These are phyloP conservation scores for Turritis glabra DNA, from an alignment of 345 rosid species.

Conservation along the genomic window DNA sequence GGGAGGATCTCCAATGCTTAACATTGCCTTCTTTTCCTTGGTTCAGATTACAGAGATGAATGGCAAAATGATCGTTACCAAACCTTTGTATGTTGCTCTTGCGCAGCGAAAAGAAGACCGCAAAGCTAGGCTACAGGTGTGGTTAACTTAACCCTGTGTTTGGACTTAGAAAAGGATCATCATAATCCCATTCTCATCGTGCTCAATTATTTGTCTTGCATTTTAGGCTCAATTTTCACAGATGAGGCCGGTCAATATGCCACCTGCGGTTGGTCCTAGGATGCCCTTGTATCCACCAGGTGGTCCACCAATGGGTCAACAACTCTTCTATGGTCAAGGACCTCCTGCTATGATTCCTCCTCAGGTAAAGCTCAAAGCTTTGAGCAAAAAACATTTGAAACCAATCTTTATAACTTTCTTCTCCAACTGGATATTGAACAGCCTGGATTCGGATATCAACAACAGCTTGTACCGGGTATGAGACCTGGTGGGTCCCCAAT, in stretches of 20 bases:
- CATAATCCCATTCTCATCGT: background rate
- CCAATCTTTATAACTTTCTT: slow-evolving; percentile 17
- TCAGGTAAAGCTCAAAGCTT: slow-evolving; percentile 53
- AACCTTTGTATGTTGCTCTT: slow-evolving; percentile 91
- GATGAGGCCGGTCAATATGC: slow-evolving; percentile 76
- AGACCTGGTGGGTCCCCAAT: slow-evolving; percentile 78
- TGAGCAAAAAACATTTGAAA: background rate
- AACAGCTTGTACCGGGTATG: slow-evolving; percentile 95
- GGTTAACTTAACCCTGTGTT: slow-evolving; percentile 2
- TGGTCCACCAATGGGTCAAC: slow-evolving; percentile 56
- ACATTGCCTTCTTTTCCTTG: background rate
- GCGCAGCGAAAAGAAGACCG: slow-evolving; percentile 95
- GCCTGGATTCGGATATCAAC: slow-evolving; percentile 98
- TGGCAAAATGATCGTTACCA: slow-evolving; percentile 82
- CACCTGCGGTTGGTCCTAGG: slow-evolving; percentile 78
- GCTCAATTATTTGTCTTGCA: background rate
- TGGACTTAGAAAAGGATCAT: background rate
- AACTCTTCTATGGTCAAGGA: slow-evolving; percentile 88
- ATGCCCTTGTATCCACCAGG: slow-evolving; percentile 90
- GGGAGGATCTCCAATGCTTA: background rate
- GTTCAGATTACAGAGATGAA: slow-evolving; percentile 66
- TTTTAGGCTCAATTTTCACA: slow-evolving; percentile 89
- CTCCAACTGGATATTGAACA: slow-evolving; percentile 32
- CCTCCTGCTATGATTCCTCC: slow-evolving; percentile 90
- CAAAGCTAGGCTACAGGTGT: slow-evolving; percentile 90